A percentile compares a stretch with the other conserved stretches of the same genome.
These are phyloP conservation scores for Lachnellula subtilissima DNA, from an alignment of 2,329 filamentous ascomycete genomes.

Conservation along the genomic window DNA sequence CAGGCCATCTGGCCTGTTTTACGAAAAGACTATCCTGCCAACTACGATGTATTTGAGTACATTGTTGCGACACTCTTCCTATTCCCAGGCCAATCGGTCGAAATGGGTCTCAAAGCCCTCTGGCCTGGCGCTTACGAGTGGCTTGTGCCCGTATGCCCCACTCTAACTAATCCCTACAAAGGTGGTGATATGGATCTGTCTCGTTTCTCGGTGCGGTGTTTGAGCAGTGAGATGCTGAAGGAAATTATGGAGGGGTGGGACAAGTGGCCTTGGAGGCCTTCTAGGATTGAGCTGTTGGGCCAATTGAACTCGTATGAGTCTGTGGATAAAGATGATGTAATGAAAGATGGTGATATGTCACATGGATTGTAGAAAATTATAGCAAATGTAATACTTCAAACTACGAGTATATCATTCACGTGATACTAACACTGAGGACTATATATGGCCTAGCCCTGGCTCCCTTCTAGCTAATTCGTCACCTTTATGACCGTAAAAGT, in stretches of 20 bases:
- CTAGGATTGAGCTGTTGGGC: conserved; percentile 64
- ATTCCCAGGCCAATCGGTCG: conserved; percentile 34
- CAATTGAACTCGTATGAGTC: background rate
- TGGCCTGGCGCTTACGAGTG: conserved; percentile 59
- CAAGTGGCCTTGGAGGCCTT: conserved; percentile 62
- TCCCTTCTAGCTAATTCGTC: no score
- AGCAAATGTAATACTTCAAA: no score
- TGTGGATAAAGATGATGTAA: background rate
- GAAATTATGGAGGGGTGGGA: conserved; percentile 57
- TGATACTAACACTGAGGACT: no score
- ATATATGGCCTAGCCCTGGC: no score
- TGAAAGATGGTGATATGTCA: no score
- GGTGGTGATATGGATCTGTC: conserved; percentile 42
- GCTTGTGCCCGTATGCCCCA: conserved; percentile 44
- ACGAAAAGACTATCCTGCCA: conserved; percentile 32
- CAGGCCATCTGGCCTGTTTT: conserved; percentile 46
- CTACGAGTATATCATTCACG: no score
- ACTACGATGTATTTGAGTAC: conserved; percentile 49
- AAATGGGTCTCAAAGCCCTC: conserved; percentile 40
- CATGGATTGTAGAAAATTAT: no score
- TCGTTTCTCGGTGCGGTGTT: conserved; percentile 41
- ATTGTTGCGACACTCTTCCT: conserved; percentile 41
- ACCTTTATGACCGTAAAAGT: no score
- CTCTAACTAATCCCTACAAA: conserved; percentile 41
- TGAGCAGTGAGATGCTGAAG: conserved; percentile 51